Base-by-base conservation (phyloP, 148 eudicot genomes). In the Rhododendron ovatum region DNA sequence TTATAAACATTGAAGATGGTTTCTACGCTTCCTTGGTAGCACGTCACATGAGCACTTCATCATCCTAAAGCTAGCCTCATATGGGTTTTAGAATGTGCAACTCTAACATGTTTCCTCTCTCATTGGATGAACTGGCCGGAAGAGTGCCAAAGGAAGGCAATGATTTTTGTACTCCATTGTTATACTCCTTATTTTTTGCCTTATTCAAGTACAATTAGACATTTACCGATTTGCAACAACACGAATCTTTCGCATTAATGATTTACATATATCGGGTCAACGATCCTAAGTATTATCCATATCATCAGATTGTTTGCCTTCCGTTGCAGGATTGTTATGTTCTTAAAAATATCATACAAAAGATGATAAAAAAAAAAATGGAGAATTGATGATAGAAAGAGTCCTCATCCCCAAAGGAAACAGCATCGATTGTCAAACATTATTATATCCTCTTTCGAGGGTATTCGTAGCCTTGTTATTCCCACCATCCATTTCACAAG, bases 11-110 rank as follows among this genome's bases (percentile, higher is more conserved):
- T 57, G 17, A 57, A 18, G 63, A 57, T 18, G 63, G 63, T 57
- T 35, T 87, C 33, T 94, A 93, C 74, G 90, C 97, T 50, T 93
- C 95, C 26, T 87, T 94, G 75, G 93, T 90, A 15, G 88, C 30
- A 30, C 30, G 30, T 30, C 30, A 30, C 30, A 30, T 30, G 30
- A 30, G 30, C 73, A 82, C 91, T 77, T 76, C 88, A 45, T 86
- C 85, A 50, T 89, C 84, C 80, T 37, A 18, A 73, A 15, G 63
- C 30, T 30, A 30, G 30, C 33, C 33, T 5, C 7, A 18, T 18
- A 37, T 2, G 39, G 2, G 2, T 3, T 37, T 37, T 37, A 37
- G 39, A 37, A 37, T 37, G 39, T 37, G 39, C 4, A 37, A 37
- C 39, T 2, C 39, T 2, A 37, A 37, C 39, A 37, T 37, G 39